These are phyloP conservation scores for Carpinus viminea DNA, from an alignment of 306 rosid species.

Conservation along the genomic window DNA sequence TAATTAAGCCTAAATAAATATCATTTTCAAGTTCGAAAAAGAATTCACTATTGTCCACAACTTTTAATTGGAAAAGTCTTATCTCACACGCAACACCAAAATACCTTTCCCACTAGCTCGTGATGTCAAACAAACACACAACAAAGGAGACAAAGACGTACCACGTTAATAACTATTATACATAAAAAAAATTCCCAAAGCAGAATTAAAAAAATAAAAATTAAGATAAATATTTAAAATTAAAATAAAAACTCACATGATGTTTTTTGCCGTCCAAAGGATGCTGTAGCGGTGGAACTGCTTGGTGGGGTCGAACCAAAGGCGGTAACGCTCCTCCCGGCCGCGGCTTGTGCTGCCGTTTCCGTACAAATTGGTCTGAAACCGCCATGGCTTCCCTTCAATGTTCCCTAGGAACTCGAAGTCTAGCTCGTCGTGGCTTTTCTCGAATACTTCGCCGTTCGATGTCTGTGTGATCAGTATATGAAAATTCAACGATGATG, in stretches of 20 bases:
- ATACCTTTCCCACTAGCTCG: slow-evolving; percentile 25
- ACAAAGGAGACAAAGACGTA: slow-evolving; percentile 18
- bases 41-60: neutral
- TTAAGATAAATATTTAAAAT: neutral
- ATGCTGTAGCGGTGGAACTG: slow-evolving; percentile 82
- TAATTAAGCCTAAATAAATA: too few relatives aligned
- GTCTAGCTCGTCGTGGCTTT: slow-evolving; percentile 88
- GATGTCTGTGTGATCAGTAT: slow-evolving; percentile 57
- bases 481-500: slow-evolving; percentile 10
- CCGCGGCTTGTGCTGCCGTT: slow-evolving; percentile 93
- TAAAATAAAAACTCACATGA: slow-evolving; percentile 50
- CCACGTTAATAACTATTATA: slow-evolving; percentile 24
- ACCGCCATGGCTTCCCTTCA: slow-evolving; percentile 88
- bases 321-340: slow-evolving; percentile 86
- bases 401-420: slow-evolving; percentile 87
- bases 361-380: slow-evolving; percentile 91
- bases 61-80: neutral
- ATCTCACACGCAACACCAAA: slow-evolving; percentile 52
- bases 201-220: neutral
- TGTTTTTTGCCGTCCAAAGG: slow-evolving; percentile 71
- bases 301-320: slow-evolving; percentile 90
- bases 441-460: slow-evolving; percentile 83
- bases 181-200: neutral
- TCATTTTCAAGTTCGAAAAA: too few relatives aligned
- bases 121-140: slow-evolving; percentile 39